Conservation (phyloP, 106 monocot species). For the Xerophyta viscosa region DNA sequence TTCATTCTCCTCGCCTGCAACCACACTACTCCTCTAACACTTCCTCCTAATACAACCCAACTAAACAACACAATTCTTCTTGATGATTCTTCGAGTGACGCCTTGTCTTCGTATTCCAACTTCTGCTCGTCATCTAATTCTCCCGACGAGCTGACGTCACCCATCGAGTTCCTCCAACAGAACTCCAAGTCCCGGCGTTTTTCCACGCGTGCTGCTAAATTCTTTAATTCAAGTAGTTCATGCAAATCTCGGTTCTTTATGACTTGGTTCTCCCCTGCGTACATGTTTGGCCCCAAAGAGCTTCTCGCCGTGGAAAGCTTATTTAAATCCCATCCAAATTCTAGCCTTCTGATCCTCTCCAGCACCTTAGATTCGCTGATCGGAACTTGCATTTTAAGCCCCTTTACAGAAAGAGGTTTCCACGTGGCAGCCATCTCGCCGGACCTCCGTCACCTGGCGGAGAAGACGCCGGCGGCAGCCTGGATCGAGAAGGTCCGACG, state of each 20-base stretch:
- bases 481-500: conserved; percentile 31
- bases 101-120: background rate
- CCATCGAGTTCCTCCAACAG: conserved; percentile 10
- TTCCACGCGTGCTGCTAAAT: conserved; percentile 20
- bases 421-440: conserved; percentile 43
- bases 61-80: background rate
- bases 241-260: conserved; percentile 71
- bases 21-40: too few species aligned
- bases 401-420: conserved; percentile 30
- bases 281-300: conserved; percentile 43
- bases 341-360: conserved; percentile 71
- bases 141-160: background rate
- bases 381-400: conserved; percentile 28
- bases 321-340: conserved; percentile 54
- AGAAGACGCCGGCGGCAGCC: conserved; percentile 38
- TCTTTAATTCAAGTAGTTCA: conserved; percentile 29
- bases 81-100: background rate
- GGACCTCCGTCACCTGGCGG: conserved; percentile 41
- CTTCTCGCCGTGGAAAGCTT: conserved; percentile 56
- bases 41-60: background rate
- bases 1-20: conserved; percentile 1
- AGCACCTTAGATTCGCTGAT: conserved; percentile 42
- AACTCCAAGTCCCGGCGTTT: conserved; percentile 16
- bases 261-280: conserved; percentile 62
- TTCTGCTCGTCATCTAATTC: conserved; percentile 5